These are phyloP conservation scores for Cicer arietinum DNA, from an alignment of 306 rosid genomes.

Conservation along the genomic window DNA sequence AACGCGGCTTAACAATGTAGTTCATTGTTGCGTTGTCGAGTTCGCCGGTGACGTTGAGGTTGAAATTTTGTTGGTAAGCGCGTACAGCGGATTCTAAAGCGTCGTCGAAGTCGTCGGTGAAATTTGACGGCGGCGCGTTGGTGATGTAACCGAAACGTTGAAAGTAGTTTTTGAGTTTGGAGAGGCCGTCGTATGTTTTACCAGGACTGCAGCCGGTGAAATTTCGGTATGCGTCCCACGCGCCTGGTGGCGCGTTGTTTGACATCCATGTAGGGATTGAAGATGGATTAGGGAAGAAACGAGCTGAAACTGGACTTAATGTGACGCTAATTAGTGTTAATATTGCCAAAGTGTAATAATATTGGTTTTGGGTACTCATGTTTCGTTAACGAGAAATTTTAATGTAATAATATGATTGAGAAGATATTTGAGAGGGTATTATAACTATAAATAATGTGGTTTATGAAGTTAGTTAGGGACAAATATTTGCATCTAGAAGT, in stretches of 20 bases:
- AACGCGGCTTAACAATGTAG: conserved; percentile 60
- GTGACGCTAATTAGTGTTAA: conserved; percentile 11
- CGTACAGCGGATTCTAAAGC: conserved; percentile 57
- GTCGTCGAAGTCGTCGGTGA: conserved; percentile 76
- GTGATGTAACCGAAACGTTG: conserved; percentile 78
- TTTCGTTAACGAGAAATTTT: conserved; percentile 23
- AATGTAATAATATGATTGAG: neutral
- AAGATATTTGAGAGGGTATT: neutral
- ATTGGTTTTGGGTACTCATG: conserved; percentile 41
- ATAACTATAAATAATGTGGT: neutral
- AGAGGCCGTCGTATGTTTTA: conserved; percentile 52
- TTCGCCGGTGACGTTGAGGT: conserved; percentile 76
- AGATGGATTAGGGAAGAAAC: conserved; percentile 70
- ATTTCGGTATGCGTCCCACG: conserved; percentile 69
- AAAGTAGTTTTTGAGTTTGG: conserved; percentile 72
- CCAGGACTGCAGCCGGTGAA: conserved; percentile 67
- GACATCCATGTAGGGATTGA: conserved; percentile 51
- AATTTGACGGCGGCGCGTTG: conserved; percentile 45
- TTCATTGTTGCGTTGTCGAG: conserved; percentile 61
- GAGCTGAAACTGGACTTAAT: conserved; percentile 56
- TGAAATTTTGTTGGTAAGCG: conserved; percentile 80
- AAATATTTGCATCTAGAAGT: neutral
- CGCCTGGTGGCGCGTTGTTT: conserved; percentile 31
- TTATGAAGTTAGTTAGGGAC: neutral
- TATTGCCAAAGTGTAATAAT: neutral